Evolutionary conservation across 306 rosid genomes (phyloP).

Genomic region (Canavalia ensiformis): DNA sequence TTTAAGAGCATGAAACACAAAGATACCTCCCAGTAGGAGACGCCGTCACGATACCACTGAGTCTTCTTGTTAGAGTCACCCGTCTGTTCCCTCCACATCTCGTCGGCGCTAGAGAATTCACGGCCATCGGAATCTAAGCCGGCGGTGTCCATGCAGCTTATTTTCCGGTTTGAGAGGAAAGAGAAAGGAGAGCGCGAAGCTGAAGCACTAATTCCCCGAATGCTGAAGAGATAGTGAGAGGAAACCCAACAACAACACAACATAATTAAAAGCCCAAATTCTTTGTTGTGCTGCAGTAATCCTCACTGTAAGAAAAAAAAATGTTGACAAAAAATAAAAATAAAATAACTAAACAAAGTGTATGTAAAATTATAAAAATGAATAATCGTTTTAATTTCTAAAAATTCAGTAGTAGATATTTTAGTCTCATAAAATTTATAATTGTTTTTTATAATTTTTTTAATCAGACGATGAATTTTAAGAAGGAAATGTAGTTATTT

Average conservation of each 20-base stretch:
- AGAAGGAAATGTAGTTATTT: no score
- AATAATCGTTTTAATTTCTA: no score
- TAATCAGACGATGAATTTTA: no score
- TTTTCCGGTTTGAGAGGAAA: background rate
- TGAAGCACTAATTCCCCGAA: background rate
- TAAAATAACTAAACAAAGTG: no score
- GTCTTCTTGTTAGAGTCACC: constrained; percentile 77
- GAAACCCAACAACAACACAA: constrained; percentile 9
- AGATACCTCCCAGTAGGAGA: constrained; percentile 88
- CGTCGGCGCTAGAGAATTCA: constrained; percentile 70
- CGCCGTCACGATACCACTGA: constrained; percentile 83
- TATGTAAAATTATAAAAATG: no score
- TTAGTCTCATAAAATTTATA: no score
- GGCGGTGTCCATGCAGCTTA: constrained; percentile 62
- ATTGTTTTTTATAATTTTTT: no score
- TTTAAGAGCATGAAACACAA: background rate
- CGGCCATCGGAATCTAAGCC: constrained; percentile 86
- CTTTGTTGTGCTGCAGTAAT: background rate
- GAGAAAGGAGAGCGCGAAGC: background rate
- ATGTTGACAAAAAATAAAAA: no score
- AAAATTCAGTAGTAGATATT: no score
- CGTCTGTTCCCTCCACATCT: constrained; percentile 90
- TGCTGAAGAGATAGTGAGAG: background rate
- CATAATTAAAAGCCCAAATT: constrained; percentile 26
- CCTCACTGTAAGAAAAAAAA: background rate